These are phyloP conservation scores for barley (Hordeum vulgare) DNA, from an alignment of 176 grass and related monocot species.

Conservation along the genomic window DNA sequence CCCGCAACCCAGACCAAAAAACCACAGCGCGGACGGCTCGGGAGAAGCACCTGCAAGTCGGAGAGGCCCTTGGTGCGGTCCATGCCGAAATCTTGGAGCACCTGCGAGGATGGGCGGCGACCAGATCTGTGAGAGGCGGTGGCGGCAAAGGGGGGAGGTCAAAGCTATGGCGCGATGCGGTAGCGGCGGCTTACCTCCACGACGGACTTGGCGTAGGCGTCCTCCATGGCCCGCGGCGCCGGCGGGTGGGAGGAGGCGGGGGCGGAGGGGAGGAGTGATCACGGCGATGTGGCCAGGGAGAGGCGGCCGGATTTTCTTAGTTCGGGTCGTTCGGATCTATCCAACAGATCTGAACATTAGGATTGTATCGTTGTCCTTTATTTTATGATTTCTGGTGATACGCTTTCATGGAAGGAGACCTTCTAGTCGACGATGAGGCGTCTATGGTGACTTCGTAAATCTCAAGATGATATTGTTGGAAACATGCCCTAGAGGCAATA, in stretches of 20 bases:
- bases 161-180: not conserved
- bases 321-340: too few species aligned
- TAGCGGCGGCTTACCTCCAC: slow-evolving; percentile 48
- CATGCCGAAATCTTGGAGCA: slow-evolving; percentile 77
- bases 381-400: too few species aligned
- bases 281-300: not conserved
- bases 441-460: too few species aligned
- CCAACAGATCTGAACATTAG: too few species aligned
- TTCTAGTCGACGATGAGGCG: too few species aligned
- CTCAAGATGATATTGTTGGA: too few species aligned
- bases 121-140: slow-evolving; percentile 44
- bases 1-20: not conserved
- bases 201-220: slow-evolving; percentile 86
- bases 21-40: not conserved
- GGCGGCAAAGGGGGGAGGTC: not conserved
- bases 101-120: slow-evolving; percentile 36
- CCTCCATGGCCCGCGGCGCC: slow-evolving; percentile 50
- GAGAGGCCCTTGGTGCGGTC: slow-evolving; percentile 84
- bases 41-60: slow-evolving; percentile 63
- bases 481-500: too few species aligned
- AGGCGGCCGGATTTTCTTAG: not conserved
- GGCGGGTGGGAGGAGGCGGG: not conserved
- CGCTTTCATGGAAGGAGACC: too few species aligned
- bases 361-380: too few species aligned
- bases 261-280: not conserved